Conservation (phyloP, 2,329 filamentous ascomycete genomes). For the Escovopsis sp. region DNA sequence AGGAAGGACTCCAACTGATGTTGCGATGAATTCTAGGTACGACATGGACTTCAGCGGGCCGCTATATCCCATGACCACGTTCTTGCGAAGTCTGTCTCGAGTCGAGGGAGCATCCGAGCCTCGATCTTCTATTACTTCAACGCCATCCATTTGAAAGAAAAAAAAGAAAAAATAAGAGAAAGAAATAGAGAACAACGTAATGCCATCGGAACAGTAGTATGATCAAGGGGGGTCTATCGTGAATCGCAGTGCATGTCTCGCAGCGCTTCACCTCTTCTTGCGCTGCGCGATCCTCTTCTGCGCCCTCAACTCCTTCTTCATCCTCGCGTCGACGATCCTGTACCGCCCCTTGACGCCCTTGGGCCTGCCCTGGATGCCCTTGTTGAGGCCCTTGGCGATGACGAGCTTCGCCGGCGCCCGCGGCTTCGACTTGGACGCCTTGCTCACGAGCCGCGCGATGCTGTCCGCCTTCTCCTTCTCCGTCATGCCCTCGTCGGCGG, state of each 20-base stretch:
- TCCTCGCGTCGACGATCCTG: slow-evolving; percentile 85
- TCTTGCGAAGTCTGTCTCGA: slow-evolving; percentile 31
- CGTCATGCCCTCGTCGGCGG: slow-evolving; percentile 79
- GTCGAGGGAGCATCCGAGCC: slow-evolving; percentile 1
- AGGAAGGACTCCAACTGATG: too few species aligned
- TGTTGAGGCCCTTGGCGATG: slow-evolving; percentile 72
- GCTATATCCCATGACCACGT: slow-evolving; percentile 46
- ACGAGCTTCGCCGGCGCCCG: slow-evolving; percentile 74
- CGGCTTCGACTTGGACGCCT: slow-evolving; percentile 74
- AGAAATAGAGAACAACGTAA: neutral
- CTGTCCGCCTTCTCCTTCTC: slow-evolving; percentile 89
- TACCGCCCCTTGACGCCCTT: slow-evolving; percentile 91
- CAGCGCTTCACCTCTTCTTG: slow-evolving; percentile 36
- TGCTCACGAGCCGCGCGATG: slow-evolving; percentile 68
- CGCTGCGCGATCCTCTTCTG: slow-evolving; percentile 67
- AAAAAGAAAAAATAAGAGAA: too few species aligned
- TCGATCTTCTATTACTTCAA: too few species aligned
- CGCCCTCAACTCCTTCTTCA: slow-evolving; percentile 92
- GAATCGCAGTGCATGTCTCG: neutral
- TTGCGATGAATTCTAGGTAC: slow-evolving; percentile 35
- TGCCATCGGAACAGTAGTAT: neutral
- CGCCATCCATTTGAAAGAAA: too few species aligned
- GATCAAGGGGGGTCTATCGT: neutral
- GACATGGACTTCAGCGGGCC: slow-evolving; percentile 63
- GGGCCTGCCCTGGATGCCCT: slow-evolving; percentile 71